A percentile compares a stretch with the other conserved stretches of the same genome.
Evolutionary conservation across 2,329 filamentous ascomycete genomes (phyloP).

Genomic region (Penicillium sp.): DNA sequence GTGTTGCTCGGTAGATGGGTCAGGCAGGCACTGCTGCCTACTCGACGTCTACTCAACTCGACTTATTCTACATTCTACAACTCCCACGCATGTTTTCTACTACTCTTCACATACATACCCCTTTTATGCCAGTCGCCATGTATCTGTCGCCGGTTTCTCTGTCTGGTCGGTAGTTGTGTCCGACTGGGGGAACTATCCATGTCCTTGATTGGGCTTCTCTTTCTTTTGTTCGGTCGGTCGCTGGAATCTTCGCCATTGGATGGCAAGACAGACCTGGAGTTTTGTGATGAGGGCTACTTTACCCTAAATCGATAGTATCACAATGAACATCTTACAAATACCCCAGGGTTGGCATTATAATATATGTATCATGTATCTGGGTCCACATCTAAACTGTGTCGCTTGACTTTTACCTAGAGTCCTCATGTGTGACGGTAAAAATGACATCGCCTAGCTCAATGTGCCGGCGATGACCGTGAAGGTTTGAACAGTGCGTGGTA

Average conservation of each 20-base stretch:
- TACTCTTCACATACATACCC: slow-evolving; percentile 2
- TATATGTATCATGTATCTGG: too few relatives aligned
- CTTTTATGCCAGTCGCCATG: slow-evolving; percentile 1
- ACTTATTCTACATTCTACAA: neutral
- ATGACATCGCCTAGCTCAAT: neutral
- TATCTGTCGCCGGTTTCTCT: neutral
- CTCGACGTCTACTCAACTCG: neutral
- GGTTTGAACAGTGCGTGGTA: neutral
- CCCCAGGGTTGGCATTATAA: neutral
- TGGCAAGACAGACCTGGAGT: slow-evolving; percentile 13
- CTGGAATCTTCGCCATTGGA: slow-evolving; percentile 9
- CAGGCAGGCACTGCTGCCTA: neutral
- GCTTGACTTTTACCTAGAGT: neutral
- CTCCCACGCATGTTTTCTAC: neutral
- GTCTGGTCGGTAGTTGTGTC: neutral
- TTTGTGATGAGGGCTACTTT: slow-evolving; percentile 18
- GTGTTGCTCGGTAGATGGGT: slow-evolving; percentile 9
- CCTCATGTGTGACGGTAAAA: neutral
- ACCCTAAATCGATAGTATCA: slow-evolving; percentile 11
- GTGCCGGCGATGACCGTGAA: neutral
- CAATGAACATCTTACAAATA: neutral
- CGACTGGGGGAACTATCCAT: slow-evolving; percentile 1
- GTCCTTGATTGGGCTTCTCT: slow-evolving; percentile 5
- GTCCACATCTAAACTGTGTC: neutral
- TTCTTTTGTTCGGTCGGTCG: slow-evolving; percentile 13